Evolutionary conservation across 176 grass and related monocot species (phyloP), one percentile per base, ranked within the genome.

Genomic region (Musa troglodytarum): DNA sequence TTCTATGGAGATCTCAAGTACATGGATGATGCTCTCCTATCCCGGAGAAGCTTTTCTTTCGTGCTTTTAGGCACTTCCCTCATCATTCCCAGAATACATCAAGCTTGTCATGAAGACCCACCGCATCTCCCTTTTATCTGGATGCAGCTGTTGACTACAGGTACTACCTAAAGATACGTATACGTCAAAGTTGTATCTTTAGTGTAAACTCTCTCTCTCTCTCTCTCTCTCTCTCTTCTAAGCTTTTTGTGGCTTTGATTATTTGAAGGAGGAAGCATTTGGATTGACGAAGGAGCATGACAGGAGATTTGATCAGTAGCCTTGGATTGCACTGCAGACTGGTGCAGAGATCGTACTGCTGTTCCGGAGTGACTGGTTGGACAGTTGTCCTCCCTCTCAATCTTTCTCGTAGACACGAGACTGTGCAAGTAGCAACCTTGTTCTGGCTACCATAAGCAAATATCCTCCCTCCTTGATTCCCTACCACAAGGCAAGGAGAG

Each of bases 21-120:
- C 68, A 50, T 50, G 22, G 22, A 22, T 50, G 25, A 52, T 50
- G 43, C 34, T 70, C 34, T 43, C 34, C 34, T 43, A 43, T 43
- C 10, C 19, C 24, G 43, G 13, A 49, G 51, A 63, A 34, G 63
- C 24, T 24, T 63, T 73, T 63, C 57, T 63, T 73, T 59, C 25
- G 63, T 24, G 66, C 1, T 50, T 74, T 78, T 82, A 64, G 82
- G 21, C 71, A 83, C 73, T 70, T 43, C 52, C 34, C 63, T 83
- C 79, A 82, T 88, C 76, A 88, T 86, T 84, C 68, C 73, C 61
- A 43, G 79, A 89, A 83, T 82, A 82, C 81, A 71, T 78, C 69
- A 82, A 80, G 75, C 72, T 53, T 74, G 73, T 51, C 77, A 72
- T 52, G 49, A 65, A 78, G 70, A 73, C 76, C 73, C 80, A 72